Conservation (phyloP, 2,329 filamentous ascomycete genomes). For the Exserohilum rostratum region DNA sequence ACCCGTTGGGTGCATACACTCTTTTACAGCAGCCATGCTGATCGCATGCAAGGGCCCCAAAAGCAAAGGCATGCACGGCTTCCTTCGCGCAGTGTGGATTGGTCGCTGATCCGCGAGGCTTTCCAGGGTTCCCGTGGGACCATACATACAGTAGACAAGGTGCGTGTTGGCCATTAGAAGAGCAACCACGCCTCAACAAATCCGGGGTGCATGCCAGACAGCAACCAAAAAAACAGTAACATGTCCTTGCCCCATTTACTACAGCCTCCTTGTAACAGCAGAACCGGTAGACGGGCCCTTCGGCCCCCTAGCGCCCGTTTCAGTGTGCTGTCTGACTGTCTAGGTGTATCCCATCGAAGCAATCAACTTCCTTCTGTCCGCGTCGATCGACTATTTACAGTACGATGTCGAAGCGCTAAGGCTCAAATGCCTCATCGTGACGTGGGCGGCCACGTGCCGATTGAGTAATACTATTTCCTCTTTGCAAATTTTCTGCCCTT, state of each 20-base stretch:
- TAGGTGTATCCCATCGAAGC: too few species aligned
- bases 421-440: too few species aligned
- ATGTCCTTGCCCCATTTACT: too few species aligned
- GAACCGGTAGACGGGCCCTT: background rate
- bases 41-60: conserved; percentile 3
- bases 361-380: too few species aligned
- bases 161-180: conserved; percentile 7
- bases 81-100: conserved; percentile 3
- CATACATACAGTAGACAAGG: background rate
- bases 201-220: conserved; percentile 25
- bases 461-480: too few species aligned
- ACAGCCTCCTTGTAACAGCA: conserved; percentile 12
- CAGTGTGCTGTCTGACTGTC: too few species aligned
- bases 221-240: too few species aligned
- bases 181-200: conserved; percentile 19
- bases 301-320: too few species aligned
- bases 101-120: conserved; percentile 12
- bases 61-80: background rate
- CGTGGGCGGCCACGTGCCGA: too few species aligned
- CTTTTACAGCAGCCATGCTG: background rate
- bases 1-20: background rate
- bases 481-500: too few species aligned
- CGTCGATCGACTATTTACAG: too few species aligned
- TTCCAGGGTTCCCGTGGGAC: conserved; percentile 3
- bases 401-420: too few species aligned